Base-by-base conservation (phyloP, 192 early-diverging fungal species). In the Coemansia sp. region DNA sequence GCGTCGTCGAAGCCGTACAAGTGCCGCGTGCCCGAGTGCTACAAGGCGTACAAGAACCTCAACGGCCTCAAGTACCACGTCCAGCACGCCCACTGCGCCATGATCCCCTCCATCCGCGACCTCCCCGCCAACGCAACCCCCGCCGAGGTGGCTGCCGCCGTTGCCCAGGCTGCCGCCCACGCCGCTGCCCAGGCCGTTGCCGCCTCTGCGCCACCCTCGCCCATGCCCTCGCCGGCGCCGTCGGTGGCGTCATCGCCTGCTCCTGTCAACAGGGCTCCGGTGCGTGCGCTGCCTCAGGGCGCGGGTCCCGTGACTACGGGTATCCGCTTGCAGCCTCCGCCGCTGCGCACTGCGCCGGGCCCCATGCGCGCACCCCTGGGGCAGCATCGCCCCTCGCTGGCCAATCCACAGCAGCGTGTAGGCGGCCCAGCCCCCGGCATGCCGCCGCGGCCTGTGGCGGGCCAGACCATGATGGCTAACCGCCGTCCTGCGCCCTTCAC, bases 1-100 rank as follows among this genome's bases (percentile, higher is more conserved):
- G n/a, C 73, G 44, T 73, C 79, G 24, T 72, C 79, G 27, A 93
- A 92, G 74, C 91, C 91, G 4, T 92, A 89, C 73, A 83, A 84
- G 40, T 98, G 96, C 74, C 86, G 89, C 10, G 88, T 92, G 62
- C 79, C 86, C 24, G 88, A 91, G 42, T 98, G 96, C 85, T 92
- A 91, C 68, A 96, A 96, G 75, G 85, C 91, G 48, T 98, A 98
- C 89, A 98, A 98, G 88, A 98, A 98, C 77, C 80, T 95, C 62
- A 96, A 96, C 68, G 96, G 96, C 11, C 86, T 96, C 66, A 96
- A 97, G 83, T 97, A 97, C 81, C 95, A 97, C 70, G 86, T 94
- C 54, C 92, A 95, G 71, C 95, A 97, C 75, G 89, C 92, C 17
- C 95, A 97, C 80, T 86, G 81, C 50, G 78, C 85, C 39, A 77